phyloP scores from a whole-genome alignment of 2,329 filamentous ascomycete genomes.

The Aspergillus arachidicola region DNA sequence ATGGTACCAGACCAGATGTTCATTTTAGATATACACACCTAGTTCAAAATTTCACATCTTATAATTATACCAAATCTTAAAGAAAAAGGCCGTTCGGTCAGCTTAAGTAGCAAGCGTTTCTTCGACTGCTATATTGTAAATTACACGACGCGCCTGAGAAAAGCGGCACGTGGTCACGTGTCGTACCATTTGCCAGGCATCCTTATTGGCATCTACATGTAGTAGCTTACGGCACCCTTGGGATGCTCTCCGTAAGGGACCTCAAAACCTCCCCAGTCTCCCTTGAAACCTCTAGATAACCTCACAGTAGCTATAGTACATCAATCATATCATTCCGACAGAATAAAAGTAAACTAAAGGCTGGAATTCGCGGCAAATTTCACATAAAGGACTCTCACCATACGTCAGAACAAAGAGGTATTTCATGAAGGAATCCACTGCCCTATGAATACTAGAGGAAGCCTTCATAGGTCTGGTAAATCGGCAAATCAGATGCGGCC shows the following conservation, averaged over 20 bases:
- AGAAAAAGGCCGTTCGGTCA: background rate
- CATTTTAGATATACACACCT: slow-evolving; percentile 29
- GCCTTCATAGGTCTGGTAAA: background rate
- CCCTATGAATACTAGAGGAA: background rate
- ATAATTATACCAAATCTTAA: slow-evolving; percentile 16
- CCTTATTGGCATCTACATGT: background rate
- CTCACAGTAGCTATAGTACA: slow-evolving; percentile 22
- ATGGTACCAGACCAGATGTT: slow-evolving; percentile 43
- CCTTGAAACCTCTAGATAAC: slow-evolving; percentile 21
- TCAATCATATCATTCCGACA: slow-evolving; percentile 19
- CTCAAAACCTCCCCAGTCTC: background rate
- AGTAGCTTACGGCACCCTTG: background rate
- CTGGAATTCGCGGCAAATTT: slow-evolving; percentile 19
- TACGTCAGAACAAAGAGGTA: slow-evolving; percentile 24
- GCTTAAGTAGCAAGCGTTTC: background rate
- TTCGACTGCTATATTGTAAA: background rate
- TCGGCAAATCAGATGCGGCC: background rate
- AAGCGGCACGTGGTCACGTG: slow-evolving; percentile 17
- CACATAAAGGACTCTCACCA: slow-evolving; percentile 26
- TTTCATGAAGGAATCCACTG: slow-evolving; percentile 22
- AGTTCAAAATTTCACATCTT: slow-evolving; percentile 8
- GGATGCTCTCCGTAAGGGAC: background rate
- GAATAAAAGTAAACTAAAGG: slow-evolving; percentile 9
- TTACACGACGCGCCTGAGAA: slow-evolving; percentile 13
- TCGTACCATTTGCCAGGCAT: background rate